Percentiles rank a stretch among this genome's conserved stretches.
Conservation (phyloP, 148 eudicot genomes). For the Spergularia bocconei region DNA sequence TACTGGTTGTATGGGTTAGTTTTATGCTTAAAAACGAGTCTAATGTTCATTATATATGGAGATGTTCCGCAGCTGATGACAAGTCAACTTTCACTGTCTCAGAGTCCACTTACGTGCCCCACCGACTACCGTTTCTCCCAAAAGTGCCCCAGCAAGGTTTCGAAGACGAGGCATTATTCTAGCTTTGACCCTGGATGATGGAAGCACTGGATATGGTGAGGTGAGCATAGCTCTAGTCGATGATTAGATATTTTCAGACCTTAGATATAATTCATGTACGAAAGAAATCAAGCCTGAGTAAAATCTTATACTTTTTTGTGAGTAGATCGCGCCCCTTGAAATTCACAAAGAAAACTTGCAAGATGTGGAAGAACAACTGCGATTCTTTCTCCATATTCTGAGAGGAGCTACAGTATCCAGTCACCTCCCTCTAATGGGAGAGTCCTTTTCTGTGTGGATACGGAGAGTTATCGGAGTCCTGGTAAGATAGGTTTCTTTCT, state of each 20-base stretch:
- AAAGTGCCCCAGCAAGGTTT: conserved; percentile 28
- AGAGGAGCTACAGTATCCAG: conserved; percentile 44
- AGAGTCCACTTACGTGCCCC: conserved; percentile 77
- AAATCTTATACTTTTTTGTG: background rate
- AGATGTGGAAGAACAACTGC: conserved; percentile 85
- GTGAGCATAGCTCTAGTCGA: conserved; percentile 35
- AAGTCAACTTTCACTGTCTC: conserved; percentile 28
- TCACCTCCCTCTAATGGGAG: conserved; percentile 63
- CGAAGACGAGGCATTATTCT: conserved; percentile 79
- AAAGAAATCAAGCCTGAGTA: background rate
- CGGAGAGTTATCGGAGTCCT: conserved; percentile 66
- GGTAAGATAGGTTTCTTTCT: conserved; percentile 40
- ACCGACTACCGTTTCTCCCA: conserved; percentile 60
- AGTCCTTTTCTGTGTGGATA: conserved; percentile 78
- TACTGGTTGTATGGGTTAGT: conserved; percentile 67
- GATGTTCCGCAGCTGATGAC: conserved; percentile 15
- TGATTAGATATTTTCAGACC: background rate
- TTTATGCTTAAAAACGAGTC: conserved; percentile 8
- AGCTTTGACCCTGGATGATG: conserved; percentile 75
- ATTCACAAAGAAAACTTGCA: conserved; percentile 58
- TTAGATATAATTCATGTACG: background rate
- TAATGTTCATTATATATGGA: background rate
- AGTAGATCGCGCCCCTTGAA: conserved; percentile 87
- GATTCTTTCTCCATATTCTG: conserved; percentile 53
- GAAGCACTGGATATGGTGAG: conserved; percentile 89